Conservation (phyloP, 2,329 filamentous ascomycete species). For the Epichloe amarillans region DNA sequence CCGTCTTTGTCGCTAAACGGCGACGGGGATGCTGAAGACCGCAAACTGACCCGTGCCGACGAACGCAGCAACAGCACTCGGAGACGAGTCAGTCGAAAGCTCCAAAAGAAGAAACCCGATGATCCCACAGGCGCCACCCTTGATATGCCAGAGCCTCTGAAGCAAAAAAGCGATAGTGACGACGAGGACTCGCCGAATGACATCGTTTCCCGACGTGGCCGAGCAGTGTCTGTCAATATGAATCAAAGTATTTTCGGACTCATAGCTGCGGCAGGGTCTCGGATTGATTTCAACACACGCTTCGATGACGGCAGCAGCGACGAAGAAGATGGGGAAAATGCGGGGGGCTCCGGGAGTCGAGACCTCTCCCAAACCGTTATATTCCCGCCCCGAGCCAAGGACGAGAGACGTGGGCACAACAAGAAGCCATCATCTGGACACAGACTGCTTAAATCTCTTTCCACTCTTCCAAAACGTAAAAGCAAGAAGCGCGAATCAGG, state of each 20-base stretch:
- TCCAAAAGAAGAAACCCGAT: slow-evolving; percentile 30
- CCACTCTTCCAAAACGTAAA: slow-evolving; percentile 39
- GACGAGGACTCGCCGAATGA: slow-evolving; percentile 29
- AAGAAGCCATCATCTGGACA: slow-evolving; percentile 47
- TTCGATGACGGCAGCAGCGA: slow-evolving; percentile 73
- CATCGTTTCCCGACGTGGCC: slow-evolving; percentile 27
- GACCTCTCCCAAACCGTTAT: slow-evolving; percentile 30
- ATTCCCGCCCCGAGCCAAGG: slow-evolving; percentile 19
- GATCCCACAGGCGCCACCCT: slow-evolving; percentile 21
- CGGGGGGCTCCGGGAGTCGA: slow-evolving; percentile 29
- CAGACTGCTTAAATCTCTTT: slow-evolving; percentile 52
- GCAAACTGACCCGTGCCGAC: slow-evolving; percentile 11
- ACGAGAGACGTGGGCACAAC: slow-evolving; percentile 30
- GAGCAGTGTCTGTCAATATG: slow-evolving; percentile 55
- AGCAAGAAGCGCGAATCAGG: slow-evolving; percentile 27
- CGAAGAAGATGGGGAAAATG: slow-evolving; percentile 52
- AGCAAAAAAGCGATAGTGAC: slow-evolving; percentile 35
- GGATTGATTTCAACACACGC: slow-evolving; percentile 66
- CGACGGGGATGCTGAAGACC: not conserved
- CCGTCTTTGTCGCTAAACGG: not conserved
- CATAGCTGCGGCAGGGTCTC: slow-evolving; percentile 76
- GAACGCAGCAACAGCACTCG: slow-evolving; percentile 25
- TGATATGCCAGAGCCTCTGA: slow-evolving; percentile 40
- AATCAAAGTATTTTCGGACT: slow-evolving; percentile 92
- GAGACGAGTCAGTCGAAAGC: slow-evolving; percentile 27